Conservation (phyloP, 73 alveolate species). For the Paramecium primaurelia region DNA sequence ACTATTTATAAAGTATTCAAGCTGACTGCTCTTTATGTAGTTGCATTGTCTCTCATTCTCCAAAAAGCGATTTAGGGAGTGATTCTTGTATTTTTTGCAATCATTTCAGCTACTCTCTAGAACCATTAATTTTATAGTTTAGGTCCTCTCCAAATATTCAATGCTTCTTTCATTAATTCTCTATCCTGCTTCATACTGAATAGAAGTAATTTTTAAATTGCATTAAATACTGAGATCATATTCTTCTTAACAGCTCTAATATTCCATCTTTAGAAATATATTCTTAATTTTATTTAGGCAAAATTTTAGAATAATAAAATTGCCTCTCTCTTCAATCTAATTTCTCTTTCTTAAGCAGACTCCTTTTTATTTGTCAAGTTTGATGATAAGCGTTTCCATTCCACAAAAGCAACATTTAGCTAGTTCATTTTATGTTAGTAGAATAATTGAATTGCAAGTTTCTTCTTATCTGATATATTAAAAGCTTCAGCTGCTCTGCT, state of each 20-base stretch:
- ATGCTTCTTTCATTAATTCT: neutral
- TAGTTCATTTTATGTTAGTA: neutral
- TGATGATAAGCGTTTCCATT: neutral
- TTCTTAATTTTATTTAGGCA: neutral
- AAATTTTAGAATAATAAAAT: neutral
- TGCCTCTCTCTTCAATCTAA: neutral
- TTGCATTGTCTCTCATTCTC: slow-evolving; percentile 32
- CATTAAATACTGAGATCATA: neutral
- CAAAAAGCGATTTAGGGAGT: slow-evolving; percentile 35
- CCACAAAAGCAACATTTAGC: neutral
- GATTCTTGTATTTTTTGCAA: slow-evolving; percentile 12
- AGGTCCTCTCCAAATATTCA: slow-evolving; percentile 18
- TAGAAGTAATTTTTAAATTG: neutral
- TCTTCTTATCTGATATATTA: neutral
- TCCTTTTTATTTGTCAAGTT: neutral
- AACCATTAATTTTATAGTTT: neutral
- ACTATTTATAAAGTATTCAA: neutral
- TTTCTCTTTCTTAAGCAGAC: neutral
- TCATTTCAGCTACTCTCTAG: slow-evolving; percentile 4
- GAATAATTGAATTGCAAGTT: neutral
- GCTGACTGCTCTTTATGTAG: neutral
- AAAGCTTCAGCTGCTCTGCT: neutral
- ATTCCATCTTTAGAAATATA: neutral
- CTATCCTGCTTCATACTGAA: neutral
- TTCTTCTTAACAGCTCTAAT: neutral